phyloP scores from a whole-genome alignment of 495 filamentous ascomycete genomes.

The Parathielavia appendiculata region DNA sequence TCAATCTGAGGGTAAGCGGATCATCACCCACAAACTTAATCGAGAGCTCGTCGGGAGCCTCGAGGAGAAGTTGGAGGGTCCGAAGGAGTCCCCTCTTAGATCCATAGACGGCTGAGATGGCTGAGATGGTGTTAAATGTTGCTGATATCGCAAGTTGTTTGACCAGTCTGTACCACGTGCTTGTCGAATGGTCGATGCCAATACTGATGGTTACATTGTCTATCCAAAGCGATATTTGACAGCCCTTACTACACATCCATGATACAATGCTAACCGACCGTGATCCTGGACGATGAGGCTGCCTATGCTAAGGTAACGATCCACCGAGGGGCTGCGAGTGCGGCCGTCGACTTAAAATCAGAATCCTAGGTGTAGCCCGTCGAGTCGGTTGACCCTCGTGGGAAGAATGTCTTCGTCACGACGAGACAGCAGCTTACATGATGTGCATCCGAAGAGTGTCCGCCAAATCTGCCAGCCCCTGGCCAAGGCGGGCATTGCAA shows the following conservation, averaged over 20 bases:
- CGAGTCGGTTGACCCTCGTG: slow-evolving; percentile 22
- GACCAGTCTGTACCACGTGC: slow-evolving; percentile 29
- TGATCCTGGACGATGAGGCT: slow-evolving; percentile 34
- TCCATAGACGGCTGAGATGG: background rate
- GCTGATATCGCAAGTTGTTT: background rate
- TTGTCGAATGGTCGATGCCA: slow-evolving; percentile 37
- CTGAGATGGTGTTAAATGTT: background rate
- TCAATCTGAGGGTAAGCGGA: too few species aligned
- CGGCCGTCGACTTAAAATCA: slow-evolving; percentile 35
- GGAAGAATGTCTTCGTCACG: slow-evolving; percentile 31
- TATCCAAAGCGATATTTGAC: background rate
- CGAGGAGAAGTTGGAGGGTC: slow-evolving; percentile 7
- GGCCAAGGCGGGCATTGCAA: slow-evolving; percentile 24
- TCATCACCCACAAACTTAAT: too few species aligned
- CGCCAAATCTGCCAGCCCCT: slow-evolving; percentile 32
- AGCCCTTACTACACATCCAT: background rate
- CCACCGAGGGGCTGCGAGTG: slow-evolving; percentile 34
- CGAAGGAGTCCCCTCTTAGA: slow-evolving; percentile 8
- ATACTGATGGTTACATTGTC: slow-evolving; percentile 36
- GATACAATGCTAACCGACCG: background rate
- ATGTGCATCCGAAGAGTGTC: slow-evolving; percentile 37
- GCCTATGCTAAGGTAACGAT: slow-evolving; percentile 29
- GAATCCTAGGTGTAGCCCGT: slow-evolving; percentile 34
- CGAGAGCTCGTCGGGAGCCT: too few species aligned
- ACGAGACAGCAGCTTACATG: too few species aligned